These are phyloP conservation scores for Psilocybe azurescens DNA, from an alignment of 768 basidiomycete species.

Conservation along the genomic window DNA sequence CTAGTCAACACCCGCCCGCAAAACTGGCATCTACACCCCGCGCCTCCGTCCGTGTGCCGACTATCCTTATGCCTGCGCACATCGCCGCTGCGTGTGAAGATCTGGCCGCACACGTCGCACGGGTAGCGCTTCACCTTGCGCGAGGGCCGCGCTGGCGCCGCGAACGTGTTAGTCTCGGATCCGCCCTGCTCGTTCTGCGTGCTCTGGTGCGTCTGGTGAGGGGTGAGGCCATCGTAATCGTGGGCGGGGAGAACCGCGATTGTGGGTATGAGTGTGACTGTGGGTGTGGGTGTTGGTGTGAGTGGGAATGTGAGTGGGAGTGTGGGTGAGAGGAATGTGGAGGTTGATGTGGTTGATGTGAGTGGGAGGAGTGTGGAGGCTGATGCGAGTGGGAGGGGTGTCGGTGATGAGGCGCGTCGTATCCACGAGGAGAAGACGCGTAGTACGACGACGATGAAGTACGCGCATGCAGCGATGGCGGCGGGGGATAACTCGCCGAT, in stretches of 20 bases:
- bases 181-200: background rate
- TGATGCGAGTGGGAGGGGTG: no score
- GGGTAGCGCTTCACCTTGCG: conserved; percentile 25
- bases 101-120: conserved; percentile 28
- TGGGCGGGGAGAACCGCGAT: background rate
- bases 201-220: background rate
- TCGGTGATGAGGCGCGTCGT: no score
- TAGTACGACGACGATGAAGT: no score
- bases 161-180: conserved; percentile 21
- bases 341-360: background rate
- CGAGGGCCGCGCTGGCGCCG: conserved; percentile 22
- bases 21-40: conserved; percentile 21
- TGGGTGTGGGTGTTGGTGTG: background rate
- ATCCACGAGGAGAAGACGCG: no score
- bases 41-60: conserved; percentile 24
- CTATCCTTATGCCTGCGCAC: conserved; percentile 28
- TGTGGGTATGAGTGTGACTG: background rate
- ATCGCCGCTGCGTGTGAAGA: conserved; percentile 29
- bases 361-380: no score
- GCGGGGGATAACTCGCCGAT: no score
- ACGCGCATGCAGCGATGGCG: no score
- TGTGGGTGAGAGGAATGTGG: background rate
- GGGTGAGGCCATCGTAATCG: background rate
- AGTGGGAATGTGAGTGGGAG: no score
- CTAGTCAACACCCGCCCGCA: conserved; percentile 26